phyloP scores from a whole-genome alignment of 805 yeast species.

The Candida glaebosa region DNA sequence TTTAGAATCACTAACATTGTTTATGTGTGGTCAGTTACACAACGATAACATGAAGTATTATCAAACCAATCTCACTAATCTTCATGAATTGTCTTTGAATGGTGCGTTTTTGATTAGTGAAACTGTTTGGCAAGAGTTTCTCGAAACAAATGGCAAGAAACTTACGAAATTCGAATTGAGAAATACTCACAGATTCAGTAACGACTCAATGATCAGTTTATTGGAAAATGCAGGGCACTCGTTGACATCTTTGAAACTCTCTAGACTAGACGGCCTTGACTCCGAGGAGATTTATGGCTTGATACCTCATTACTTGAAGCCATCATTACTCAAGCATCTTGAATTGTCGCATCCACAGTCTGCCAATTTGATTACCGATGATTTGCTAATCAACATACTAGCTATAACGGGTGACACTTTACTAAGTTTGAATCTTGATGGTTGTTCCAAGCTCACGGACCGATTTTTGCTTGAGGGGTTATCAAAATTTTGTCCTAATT shows the following conservation, averaged over 20 bases:
- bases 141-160: constrained; percentile 52
- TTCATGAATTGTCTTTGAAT: constrained; percentile 62
- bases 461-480: constrained; percentile 54
- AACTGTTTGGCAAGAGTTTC: constrained; percentile 71
- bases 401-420: constrained; percentile 62
- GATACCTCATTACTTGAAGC: constrained; percentile 56
- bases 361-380: constrained; percentile 67
- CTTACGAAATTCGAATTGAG: constrained; percentile 60
- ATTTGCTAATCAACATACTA: constrained; percentile 56
- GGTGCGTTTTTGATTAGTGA: constrained; percentile 88
- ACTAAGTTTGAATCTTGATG: constrained; percentile 58
- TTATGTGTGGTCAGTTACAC: constrained; percentile 92
- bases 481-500: constrained; percentile 50
- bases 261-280: constrained; percentile 70
- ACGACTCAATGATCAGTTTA: constrained; percentile 59
- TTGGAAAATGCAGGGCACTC: constrained; percentile 54
- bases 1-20: constrained; percentile 58
- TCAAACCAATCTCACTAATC: constrained; percentile 51
- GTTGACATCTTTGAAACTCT: constrained; percentile 56
- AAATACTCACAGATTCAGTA: constrained; percentile 80
- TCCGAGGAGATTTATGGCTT: constrained; percentile 55
- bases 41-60: constrained; percentile 69
- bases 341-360: constrained; percentile 67
- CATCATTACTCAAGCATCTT: constrained; percentile 47
- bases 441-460: constrained; percentile 73